These are phyloP conservation scores for Bipolaris bicolor DNA, from an alignment of 2,329 filamentous ascomycete species.

Conservation along the genomic window DNA sequence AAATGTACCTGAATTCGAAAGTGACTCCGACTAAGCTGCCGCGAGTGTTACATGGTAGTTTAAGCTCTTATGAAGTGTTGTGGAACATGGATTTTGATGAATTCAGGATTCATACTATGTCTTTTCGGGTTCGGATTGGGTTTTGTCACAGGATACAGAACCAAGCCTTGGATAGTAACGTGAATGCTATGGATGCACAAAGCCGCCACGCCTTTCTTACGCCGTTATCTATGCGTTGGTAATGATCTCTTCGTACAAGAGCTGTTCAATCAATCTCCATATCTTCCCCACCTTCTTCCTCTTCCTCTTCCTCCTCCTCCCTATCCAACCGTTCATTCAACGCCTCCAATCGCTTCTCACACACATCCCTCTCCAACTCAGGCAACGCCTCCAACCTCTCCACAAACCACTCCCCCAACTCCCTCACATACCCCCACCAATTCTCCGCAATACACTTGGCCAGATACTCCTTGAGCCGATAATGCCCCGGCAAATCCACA, in stretches of 20 bases:
- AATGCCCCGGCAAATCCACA: neutral
- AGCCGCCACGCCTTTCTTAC: neutral
- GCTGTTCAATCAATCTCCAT: neutral
- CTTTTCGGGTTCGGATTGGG: neutral
- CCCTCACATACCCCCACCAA: conserved; percentile 21
- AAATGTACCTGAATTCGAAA: conserved; percentile 53
- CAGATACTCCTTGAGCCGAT: conserved; percentile 22
- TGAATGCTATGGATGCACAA: neutral
- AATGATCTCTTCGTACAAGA: neutral
- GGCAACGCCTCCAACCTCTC: conserved; percentile 20
- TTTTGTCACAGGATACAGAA: neutral
- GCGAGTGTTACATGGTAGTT: neutral
- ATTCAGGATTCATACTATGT: neutral
- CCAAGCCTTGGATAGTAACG: neutral
- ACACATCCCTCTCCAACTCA: conserved; percentile 25
- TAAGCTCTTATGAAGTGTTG: neutral
- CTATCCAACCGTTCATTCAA: neutral
- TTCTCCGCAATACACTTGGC: conserved; percentile 28
- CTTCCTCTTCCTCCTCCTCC: neutral
- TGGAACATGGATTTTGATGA: neutral
- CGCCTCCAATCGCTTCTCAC: conserved; percentile 1
- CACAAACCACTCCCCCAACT: conserved; percentile 14
- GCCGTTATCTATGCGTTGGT: neutral
- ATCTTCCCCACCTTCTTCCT: neutral
- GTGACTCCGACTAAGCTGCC: conserved; percentile 51